Evolutionary conservation across 2,329 filamentous ascomycete genomes (phyloP).

Genomic region (Apiospora sp.): DNA sequence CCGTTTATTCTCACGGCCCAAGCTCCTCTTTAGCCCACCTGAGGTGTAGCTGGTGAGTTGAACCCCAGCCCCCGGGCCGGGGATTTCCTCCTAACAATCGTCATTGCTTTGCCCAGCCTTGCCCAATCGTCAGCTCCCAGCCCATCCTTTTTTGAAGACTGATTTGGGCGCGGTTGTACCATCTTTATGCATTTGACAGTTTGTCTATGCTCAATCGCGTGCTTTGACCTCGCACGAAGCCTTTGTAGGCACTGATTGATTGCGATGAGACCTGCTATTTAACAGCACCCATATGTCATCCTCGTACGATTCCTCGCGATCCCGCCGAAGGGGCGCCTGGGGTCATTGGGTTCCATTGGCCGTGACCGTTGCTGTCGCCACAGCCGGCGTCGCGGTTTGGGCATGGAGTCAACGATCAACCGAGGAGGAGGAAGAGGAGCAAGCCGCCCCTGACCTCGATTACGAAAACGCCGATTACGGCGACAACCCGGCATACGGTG

Average conservation of each 20-base stretch:
- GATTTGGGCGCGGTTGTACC: conserved; percentile 12
- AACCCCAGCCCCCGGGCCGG: conserved; percentile 3
- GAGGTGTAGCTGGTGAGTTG: neutral
- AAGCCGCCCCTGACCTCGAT: conserved; percentile 59
- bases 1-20: conserved; percentile 12
- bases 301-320: conserved; percentile 69
- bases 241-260: conserved; percentile 33
- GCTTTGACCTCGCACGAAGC: conserved; percentile 19
- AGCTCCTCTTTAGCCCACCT: neutral
- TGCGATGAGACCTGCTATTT: conserved; percentile 50
- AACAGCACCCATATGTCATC: conserved; percentile 59
- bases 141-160: conserved; percentile 12
- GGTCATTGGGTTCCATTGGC: conserved; percentile 90
- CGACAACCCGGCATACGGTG: conserved; percentile 60
- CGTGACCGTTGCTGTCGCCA: conserved; percentile 86
- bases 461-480: conserved; percentile 58
- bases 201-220: neutral
- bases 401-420: conserved; percentile 89
- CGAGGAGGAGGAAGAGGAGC: conserved; percentile 72
- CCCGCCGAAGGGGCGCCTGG: conserved; percentile 68
- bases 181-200: conserved; percentile 7
- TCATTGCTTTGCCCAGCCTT: conserved; percentile 20
- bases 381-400: conserved; percentile 88
- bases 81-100: neutral
- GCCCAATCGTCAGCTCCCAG: conserved; percentile 22